Percentiles rank a stretch among this genome's conserved stretches.
phyloP scores from a whole-genome alignment of 1,139 yeast species.

The Suhomyces chickasaworum region DNA sequence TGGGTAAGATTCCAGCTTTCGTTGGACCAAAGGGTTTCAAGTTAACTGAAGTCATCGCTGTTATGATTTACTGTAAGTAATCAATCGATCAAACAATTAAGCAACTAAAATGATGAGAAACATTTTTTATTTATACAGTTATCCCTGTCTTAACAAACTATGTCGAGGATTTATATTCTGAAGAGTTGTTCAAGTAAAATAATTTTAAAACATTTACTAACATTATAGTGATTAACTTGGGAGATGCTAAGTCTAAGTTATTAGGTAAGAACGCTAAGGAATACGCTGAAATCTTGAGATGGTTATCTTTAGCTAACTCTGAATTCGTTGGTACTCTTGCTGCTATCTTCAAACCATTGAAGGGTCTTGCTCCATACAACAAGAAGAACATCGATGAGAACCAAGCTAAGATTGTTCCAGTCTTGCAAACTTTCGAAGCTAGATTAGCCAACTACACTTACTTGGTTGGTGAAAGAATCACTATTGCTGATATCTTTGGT shows the following conservation, averaged over 20 bases:
- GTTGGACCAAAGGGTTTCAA: conserved; percentile 78
- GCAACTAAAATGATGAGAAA: conserved; percentile 56
- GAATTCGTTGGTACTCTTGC: conserved; percentile 58
- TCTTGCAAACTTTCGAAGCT: conserved; percentile 54
- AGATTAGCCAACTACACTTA: conserved; percentile 78
- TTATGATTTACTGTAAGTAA: conserved; percentile 53
- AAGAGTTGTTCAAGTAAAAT: conserved; percentile 18
- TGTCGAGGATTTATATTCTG: conserved; percentile 70
- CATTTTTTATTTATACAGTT: conserved; percentile 65
- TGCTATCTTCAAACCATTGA: conserved; percentile 35
- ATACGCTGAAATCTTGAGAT: conserved; percentile 71
- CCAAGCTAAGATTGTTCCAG: conserved; percentile 37
- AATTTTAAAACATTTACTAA: conserved; percentile 2
- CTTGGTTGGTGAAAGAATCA: conserved; percentile 87
- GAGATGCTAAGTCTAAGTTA: conserved; percentile 38
- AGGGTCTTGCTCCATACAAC: conserved; percentile 60
- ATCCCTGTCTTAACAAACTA: conserved; percentile 87
- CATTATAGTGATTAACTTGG: conserved; percentile 29
- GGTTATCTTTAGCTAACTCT: conserved; percentile 80
- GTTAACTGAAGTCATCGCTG: conserved; percentile 78
- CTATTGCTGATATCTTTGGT: conserved; percentile 79
- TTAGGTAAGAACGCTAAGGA: conserved; percentile 68
- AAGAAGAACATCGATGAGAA: conserved; percentile 73
- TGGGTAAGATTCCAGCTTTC: conserved; percentile 75
- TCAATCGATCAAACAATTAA: not conserved